Evolutionary conservation across 2,329 filamentous ascomycete species (phyloP).

Genomic region (Periconia macrospinosa): DNA sequence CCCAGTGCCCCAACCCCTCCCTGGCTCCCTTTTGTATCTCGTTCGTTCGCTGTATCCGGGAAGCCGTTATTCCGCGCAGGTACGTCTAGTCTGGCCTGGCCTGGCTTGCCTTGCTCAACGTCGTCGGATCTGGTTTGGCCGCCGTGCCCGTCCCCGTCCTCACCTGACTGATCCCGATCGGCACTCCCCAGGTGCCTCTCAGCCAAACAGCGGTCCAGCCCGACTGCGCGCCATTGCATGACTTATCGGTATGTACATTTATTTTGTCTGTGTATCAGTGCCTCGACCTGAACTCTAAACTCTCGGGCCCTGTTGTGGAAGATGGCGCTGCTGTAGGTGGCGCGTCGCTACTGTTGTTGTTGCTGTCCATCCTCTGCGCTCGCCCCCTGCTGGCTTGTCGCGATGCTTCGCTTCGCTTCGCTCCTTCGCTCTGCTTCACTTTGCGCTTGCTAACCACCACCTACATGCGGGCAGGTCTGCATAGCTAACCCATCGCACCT

Average conservation of each 20-base stretch:
- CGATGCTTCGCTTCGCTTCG: conserved; percentile 8
- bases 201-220: conserved; percentile 42
- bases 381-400: conserved; percentile 17
- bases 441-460: conserved; percentile 18
- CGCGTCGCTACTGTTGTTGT: conserved; percentile 2
- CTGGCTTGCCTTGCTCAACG: neutral
- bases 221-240: conserved; percentile 45
- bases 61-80: conserved; percentile 36
- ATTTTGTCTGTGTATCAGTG: neutral
- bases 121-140: neutral
- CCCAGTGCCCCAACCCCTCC: conserved; percentile 31
- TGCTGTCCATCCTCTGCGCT: neutral
- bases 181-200: conserved; percentile 40
- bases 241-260: conserved; percentile 37
- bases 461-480: conserved; percentile 28
- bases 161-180: conserved; percentile 28
- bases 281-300: neutral
- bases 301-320: neutral
- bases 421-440: neutral
- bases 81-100: neutral
- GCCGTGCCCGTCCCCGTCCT: conserved; percentile 11
- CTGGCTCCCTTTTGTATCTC: conserved; percentile 10
- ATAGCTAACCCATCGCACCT: conserved; percentile 31
- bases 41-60: conserved; percentile 24
- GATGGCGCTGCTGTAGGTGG: conserved; percentile 3